Base-by-base conservation (phyloP, 805 yeast species). In the Dipodascopsis uninucleata region DNA sequence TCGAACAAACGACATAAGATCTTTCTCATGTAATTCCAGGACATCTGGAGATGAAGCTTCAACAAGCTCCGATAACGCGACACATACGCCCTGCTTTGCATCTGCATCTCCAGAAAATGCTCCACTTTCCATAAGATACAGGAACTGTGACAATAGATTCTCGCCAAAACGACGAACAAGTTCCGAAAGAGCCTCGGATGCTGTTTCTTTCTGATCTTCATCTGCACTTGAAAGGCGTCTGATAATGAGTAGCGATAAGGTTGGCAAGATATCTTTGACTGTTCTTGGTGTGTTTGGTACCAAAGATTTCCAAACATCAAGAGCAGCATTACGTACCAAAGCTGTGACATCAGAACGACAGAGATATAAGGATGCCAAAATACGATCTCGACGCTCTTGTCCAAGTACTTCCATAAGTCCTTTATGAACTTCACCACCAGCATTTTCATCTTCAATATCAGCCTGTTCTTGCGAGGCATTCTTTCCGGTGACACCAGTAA, bases 251-350 rank as follows among this genome's bases (percentile, higher is more conserved):
- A 76, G 76, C 4, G 93, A 85, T 53, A 93, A 77, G 4, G 87
- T 73, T 24, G 96, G 94, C 52, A 93, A 67, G 50, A 93, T 87
- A 64, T 89, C 97, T 70, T 85, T 90, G 36, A 93, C 83, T 3
- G 96, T 85, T 61, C 85, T 80, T 33, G 98, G 97, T 18, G 98
- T 93, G 63, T 93, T 93, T 37, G 95, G 85, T 40, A 93, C 97
- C 61, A 93, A 72, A 0, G 96, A 87, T 68, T 89, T 89, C 99
- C 99, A 93, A 36, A 93, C 87, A 58, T 93, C 96, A 48, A 86
- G 78, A 9, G 97, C 81, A 21, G 95, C 85, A 54, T 79, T 79
- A 58, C 98, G 81, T 22, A 93, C 99, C 55, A 81, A 74, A 56
- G 86, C 86, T 29, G 93, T 77, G 31, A 81, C 77, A 70, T 93